Conservation (phyloP, 495 filamentous ascomycete species). For the Hypoxylon crocopeplum region DNA sequence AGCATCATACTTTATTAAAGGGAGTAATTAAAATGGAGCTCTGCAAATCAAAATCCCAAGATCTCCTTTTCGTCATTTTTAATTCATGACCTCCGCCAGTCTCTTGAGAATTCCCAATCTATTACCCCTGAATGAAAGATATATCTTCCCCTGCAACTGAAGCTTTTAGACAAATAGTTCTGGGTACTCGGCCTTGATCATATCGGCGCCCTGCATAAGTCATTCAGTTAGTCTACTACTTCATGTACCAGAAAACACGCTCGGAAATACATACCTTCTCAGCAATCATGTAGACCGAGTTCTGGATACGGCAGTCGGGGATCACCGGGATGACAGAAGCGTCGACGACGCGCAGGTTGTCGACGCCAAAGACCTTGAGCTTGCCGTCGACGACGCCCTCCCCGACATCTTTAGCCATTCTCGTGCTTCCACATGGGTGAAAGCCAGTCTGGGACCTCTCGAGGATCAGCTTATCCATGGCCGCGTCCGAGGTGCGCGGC, state of each 20-base stretch:
- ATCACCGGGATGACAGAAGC: slow-evolving; percentile 56
- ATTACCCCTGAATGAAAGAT: background rate
- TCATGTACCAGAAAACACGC: background rate
- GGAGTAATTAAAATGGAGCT: too few species aligned
- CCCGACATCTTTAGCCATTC: slow-evolving; percentile 58
- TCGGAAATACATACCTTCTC: slow-evolving; percentile 50
- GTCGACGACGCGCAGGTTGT: slow-evolving; percentile 59
- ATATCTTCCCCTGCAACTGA: background rate
- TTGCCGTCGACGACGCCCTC: slow-evolving; percentile 62
- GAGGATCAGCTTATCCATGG: slow-evolving; percentile 63
- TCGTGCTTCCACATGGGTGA: slow-evolving; percentile 63
- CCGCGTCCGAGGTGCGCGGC: slow-evolving; percentile 61
- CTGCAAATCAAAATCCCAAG: too few species aligned
- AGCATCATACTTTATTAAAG: too few species aligned
- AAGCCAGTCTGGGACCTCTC: slow-evolving; percentile 66
- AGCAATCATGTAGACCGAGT: slow-evolving; percentile 63
- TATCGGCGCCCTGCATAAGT: slow-evolving; percentile 50
- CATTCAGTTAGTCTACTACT: slow-evolving; percentile 16
- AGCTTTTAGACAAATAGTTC: slow-evolving; percentile 39
- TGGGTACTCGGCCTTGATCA: slow-evolving; percentile 52
- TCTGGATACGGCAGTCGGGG: slow-evolving; percentile 54
- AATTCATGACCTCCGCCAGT: too few species aligned
- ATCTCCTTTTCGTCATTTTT: background rate
- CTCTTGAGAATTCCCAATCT: too few species aligned
- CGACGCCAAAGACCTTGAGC: slow-evolving; percentile 62